These are phyloP conservation scores for Aureobasidium sp. DNA, from an alignment of 2,329 filamentous ascomycete species.

Conservation along the genomic window DNA sequence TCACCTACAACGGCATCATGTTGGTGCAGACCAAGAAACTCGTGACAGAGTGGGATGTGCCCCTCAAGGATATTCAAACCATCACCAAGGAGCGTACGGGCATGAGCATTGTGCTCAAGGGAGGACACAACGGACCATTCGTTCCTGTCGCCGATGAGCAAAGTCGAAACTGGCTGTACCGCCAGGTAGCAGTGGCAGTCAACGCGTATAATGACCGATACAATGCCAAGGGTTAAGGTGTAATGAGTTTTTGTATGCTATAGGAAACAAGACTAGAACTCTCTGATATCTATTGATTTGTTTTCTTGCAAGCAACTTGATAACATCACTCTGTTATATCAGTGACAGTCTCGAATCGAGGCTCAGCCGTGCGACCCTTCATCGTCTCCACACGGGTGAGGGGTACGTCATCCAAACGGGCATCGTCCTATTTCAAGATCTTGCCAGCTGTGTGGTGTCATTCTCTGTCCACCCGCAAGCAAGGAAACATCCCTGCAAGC, in stretches of 20 bases:
- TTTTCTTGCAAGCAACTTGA: neutral
- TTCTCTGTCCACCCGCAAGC: neutral
- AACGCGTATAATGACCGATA: slow-evolving; percentile 63
- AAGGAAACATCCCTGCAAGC: slow-evolving; percentile 13
- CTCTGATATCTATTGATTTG: too few relatives aligned
- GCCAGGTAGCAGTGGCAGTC: slow-evolving; percentile 58
- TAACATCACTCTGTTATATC: neutral
- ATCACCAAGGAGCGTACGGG: slow-evolving; percentile 96
- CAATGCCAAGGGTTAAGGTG: slow-evolving; percentile 49
- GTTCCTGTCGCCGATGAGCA: slow-evolving; percentile 89
- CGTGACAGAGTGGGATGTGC: slow-evolving; percentile 90
- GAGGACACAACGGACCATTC: slow-evolving; percentile 89
- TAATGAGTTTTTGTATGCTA: neutral
- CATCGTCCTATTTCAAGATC: neutral
- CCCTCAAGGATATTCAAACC: slow-evolving; percentile 90
- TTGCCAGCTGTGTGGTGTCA: neutral
- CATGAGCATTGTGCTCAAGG: slow-evolving; percentile 79
- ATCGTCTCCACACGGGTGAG: slow-evolving; percentile 6
- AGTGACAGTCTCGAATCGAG: neutral
- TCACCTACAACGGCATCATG: slow-evolving; percentile 64
- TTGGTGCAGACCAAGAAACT: slow-evolving; percentile 81
- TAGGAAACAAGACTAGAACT: too few relatives aligned
- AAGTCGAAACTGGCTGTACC: slow-evolving; percentile 59
- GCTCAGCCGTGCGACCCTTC: neutral
- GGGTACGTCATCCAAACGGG: neutral